These are phyloP conservation scores for Capsicum baccatum DNA, from an alignment of 257 asterid species.

Conservation along the genomic window DNA sequence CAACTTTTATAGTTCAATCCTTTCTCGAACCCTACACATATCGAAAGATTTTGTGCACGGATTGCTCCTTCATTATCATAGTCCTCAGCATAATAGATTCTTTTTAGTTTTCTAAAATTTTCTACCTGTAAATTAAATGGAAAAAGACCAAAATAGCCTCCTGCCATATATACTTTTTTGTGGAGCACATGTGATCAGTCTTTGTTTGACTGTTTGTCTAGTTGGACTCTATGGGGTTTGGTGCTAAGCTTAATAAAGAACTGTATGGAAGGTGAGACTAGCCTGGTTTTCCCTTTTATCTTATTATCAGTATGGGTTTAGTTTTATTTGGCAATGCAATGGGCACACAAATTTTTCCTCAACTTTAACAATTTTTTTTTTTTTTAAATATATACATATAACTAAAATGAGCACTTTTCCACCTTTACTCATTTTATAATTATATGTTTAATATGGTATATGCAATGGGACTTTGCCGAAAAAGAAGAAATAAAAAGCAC, in stretches of 20 bases:
- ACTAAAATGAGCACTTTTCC: background rate
- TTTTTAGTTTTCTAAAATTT: background rate
- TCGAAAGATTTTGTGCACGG: too few relatives aligned
- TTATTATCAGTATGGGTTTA: slow-evolving; percentile 21
- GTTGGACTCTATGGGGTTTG: slow-evolving; percentile 40
- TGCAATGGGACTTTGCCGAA: background rate
- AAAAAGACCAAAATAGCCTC: background rate
- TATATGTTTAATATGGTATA: background rate
- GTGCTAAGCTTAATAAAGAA: slow-evolving; percentile 27
- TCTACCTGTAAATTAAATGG: background rate
- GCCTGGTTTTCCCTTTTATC: slow-evolving; percentile 19
- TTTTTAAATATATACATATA: background rate
- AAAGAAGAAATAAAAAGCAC: background rate
- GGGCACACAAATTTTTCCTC: background rate
- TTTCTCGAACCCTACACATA: too few relatives aligned
- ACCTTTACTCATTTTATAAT: background rate
- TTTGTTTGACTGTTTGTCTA: slow-evolving; percentile 46
- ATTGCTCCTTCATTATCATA: too few relatives aligned
- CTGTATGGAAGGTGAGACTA: background rate
- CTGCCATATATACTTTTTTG: background rate
- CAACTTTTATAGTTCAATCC: too few relatives aligned
- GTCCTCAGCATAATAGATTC: background rate
- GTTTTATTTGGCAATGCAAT: slow-evolving; percentile 30
- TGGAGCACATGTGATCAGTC: slow-evolving; percentile 37
- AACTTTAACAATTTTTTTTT: background rate